Evolutionary conservation across 202 grass and related monocot species (phyloP), one percentile per base, ranked within the genome.

Genomic region (Zoysia matrella): DNA sequence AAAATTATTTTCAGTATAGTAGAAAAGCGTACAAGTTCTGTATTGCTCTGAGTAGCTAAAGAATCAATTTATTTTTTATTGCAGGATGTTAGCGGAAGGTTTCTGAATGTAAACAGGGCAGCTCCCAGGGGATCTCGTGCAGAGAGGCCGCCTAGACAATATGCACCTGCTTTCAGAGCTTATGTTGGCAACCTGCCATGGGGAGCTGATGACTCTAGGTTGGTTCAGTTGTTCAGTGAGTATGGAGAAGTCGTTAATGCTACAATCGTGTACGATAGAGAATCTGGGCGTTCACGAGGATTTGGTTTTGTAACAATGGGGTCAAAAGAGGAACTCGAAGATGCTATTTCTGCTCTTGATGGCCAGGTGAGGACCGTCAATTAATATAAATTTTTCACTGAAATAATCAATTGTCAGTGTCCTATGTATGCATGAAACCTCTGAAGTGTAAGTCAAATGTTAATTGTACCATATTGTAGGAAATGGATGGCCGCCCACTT

Each of bases 141-240:
- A 12, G 96, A 95, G 56, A 93, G 89, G 80, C 47, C 86, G 68
- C 88, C 88, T 9, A 82, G 81, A 53, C 81, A 81, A 11, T 82
- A 80, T 30, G 78, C 75, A 6, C 51, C 91, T 77, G 56, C 88
- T 8, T 92, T 90, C 70, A 91, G 92, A 81, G 86, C 94, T 56
- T 98, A 98, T 67, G 95, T 93, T 75, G 95, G 95, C 14, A 98
- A 98, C 84, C 78, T 98, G 76, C 88, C 95, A 52, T 98, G 95
- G 95, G 80, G 87, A 91, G 88, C 69, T 2, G 95, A 98, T 47
- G 95, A 98, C 69, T 77, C 86, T 51, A 84, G 90, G 47, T 63
- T 98, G 76, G 60, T 83, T 66, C 82, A 98, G 67, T 30, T 98
- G 57, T 98, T 98, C 76, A 91, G 85, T 4, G 87, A 91, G 80